Conservation (phyloP, 1,139 yeast species). For the Taphrina wiesneri region DNA sequence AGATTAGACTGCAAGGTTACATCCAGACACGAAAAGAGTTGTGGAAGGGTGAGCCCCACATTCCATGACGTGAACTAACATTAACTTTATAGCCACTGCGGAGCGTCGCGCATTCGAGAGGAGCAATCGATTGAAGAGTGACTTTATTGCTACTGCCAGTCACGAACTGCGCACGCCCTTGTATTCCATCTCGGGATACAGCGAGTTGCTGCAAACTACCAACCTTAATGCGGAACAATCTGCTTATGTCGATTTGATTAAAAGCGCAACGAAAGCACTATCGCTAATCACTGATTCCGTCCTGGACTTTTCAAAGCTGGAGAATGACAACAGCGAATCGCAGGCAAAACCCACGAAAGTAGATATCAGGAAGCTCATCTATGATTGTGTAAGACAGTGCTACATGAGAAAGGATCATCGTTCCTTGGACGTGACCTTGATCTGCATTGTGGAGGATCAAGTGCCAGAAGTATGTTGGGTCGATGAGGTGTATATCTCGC, state of each 20-base stretch:
- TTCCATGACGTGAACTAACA: background rate
- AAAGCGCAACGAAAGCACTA: constrained; percentile 73
- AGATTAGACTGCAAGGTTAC: constrained; percentile 3
- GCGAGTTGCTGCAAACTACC: constrained; percentile 81
- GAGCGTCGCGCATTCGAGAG: constrained; percentile 72
- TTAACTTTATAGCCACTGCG: constrained; percentile 1
- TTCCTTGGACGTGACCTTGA: constrained; percentile 74
- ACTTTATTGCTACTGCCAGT: constrained; percentile 85
- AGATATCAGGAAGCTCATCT: constrained; percentile 84
- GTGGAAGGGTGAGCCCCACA: constrained; percentile 11
- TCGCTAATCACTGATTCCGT: constrained; percentile 85
- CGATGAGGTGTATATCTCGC: constrained; percentile 80
- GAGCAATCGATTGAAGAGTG: constrained; percentile 85
- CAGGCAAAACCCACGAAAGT: constrained; percentile 84
- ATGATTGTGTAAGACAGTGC: constrained; percentile 83
- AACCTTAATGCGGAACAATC: constrained; percentile 85
- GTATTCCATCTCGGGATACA: constrained; percentile 92
- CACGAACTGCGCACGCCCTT: constrained; percentile 90
- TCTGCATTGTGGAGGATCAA: background rate
- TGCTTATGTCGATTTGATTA: constrained; percentile 82
- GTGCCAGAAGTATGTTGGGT: constrained; percentile 77
- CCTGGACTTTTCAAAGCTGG: constrained; percentile 85
- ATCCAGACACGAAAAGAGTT: constrained; percentile 16
- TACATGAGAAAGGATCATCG: constrained; percentile 67
- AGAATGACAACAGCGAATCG: constrained; percentile 42